phyloP scores from a whole-genome alignment of 225 moss, liverwort and hornwort species.

The Marchantia polymorpha region DNA sequence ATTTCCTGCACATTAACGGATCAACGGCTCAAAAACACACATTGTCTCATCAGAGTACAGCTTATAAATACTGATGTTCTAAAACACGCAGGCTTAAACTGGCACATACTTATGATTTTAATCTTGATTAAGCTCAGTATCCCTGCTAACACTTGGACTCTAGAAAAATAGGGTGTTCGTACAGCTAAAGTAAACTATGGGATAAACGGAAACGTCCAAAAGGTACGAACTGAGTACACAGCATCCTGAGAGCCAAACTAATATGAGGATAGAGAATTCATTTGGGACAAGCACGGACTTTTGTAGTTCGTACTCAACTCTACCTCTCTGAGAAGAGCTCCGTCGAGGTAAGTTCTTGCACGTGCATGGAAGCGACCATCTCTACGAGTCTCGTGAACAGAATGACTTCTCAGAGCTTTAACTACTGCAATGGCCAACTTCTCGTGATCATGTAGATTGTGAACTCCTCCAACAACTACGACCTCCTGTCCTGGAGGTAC shows the following conservation, averaged over 20 bases:
- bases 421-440: constrained; percentile 82
- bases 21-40: not conserved
- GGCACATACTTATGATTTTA: too few species aligned
- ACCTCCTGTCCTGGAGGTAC: constrained; percentile 77
- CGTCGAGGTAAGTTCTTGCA: constrained; percentile 70
- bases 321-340: constrained; percentile 77
- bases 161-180: too few species aligned
- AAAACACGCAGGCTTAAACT: too few species aligned
- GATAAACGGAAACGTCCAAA: not conserved
- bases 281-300: not conserved
- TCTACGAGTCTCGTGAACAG: constrained; percentile 69
- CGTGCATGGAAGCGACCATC: constrained; percentile 84
- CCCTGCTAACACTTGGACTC: too few species aligned
- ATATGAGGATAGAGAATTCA: too few species aligned
- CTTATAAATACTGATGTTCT: too few species aligned
- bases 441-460: constrained; percentile 90
- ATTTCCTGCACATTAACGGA: constrained; percentile 58
- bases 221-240: too few species aligned
- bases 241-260: too few species aligned
- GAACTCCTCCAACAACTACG: constrained; percentile 75
- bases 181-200: too few species aligned
- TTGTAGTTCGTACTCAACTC: not conserved
- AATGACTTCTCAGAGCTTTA: constrained; percentile 73
- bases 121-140: not conserved
- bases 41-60: too few species aligned